Base-by-base conservation (phyloP, 129 eudicot species). In the Tagetes erecta region DNA sequence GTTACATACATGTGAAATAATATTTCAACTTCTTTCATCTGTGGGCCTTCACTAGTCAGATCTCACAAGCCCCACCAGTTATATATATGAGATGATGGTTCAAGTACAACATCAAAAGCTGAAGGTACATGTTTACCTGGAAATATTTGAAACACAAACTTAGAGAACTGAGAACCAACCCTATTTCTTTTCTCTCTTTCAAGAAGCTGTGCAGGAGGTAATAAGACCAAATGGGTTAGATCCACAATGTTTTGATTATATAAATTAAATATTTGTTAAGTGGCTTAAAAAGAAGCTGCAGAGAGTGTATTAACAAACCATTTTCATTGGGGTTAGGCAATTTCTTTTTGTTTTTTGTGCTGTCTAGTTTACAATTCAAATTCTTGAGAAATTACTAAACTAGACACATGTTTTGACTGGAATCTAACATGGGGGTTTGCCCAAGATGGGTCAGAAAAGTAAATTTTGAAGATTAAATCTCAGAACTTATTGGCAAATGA, bases 341-440 rank as follows among this genome's bases (percentile, higher is more conserved):
- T 79, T 75, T 76, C 77, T 81, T 91, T 88, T 88, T 86, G 88
- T 91, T 84, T 84, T 91, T 76, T 87, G 80, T 88, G 95, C 73
- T 89, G 90, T 79, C 74, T 60, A 81, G 67, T 80, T 68, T 59
- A 41, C 51, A 78, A 65, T 72, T 79, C 68, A 79, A 72, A 79
- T 51, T 47, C 81, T 67, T 79, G 77, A 68, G 46, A 78, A 75
- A 70, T 64, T 75, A 36, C 79, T 38, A 67, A 31, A 74, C 13
- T 71, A 70, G 81, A 63, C 66, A 67, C 11, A 51, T 49, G 39
- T 35, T 66, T 63, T 73, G 75, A 81, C 76, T 67, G 83, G 68
- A 68, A 82, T 81, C 76, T 85, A 71, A 85, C 79, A 85, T 85
- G 81, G 84, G 86, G 57, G 72, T 80, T 11, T 47, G 72, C 55